Evolutionary conservation across 1,284 basidiomycete genomes (phyloP).

Genomic region (Chalciporus sp.): DNA sequence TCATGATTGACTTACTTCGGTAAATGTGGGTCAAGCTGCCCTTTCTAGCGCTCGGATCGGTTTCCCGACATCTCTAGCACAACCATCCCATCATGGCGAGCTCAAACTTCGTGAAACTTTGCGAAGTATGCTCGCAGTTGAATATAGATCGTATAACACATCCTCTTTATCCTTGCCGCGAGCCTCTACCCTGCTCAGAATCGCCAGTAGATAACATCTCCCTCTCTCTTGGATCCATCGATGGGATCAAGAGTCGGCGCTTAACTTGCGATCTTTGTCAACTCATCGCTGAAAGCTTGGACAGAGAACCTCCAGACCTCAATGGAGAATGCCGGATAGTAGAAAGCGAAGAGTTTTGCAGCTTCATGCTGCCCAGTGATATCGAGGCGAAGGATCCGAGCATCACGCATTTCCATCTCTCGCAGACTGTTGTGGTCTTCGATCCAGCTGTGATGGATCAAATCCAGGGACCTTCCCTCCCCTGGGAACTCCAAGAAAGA

Average conservation of each 20-base stretch:
- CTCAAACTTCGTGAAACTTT: slow-evolving; percentile 7
- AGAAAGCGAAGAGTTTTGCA: slow-evolving; percentile 9
- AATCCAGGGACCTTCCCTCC: slow-evolving; percentile 10
- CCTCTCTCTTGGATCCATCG: slow-evolving; percentile 15
- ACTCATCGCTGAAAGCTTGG: slow-evolving; percentile 15
- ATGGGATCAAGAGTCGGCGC: slow-evolving; percentile 18
- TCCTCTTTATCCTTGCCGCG: slow-evolving; percentile 10
- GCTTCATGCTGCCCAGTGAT: slow-evolving; percentile 10
- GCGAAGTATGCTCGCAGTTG: slow-evolving; percentile 14
- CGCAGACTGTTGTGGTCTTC: slow-evolving; percentile 10
- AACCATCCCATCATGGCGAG: background rate
- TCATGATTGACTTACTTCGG: no score
- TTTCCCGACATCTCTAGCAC: no score
- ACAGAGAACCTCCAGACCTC: slow-evolving; percentile 15
- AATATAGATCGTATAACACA: slow-evolving; percentile 2
- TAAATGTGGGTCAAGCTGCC: no score
- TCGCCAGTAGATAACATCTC: background rate
- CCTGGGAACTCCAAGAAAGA: slow-evolving; percentile 10
- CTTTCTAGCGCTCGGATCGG: no score
- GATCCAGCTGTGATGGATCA: background rate
- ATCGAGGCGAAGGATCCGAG: slow-evolving; percentile 9
- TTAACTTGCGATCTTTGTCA: slow-evolving; percentile 14
- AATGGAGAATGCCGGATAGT: slow-evolving; percentile 7
- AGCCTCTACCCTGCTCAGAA: slow-evolving; percentile 1
- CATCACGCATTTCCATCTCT: slow-evolving; percentile 21